Conservation (phyloP, 352 stramenopile species). For the Stramenopiles sp. region DNA sequence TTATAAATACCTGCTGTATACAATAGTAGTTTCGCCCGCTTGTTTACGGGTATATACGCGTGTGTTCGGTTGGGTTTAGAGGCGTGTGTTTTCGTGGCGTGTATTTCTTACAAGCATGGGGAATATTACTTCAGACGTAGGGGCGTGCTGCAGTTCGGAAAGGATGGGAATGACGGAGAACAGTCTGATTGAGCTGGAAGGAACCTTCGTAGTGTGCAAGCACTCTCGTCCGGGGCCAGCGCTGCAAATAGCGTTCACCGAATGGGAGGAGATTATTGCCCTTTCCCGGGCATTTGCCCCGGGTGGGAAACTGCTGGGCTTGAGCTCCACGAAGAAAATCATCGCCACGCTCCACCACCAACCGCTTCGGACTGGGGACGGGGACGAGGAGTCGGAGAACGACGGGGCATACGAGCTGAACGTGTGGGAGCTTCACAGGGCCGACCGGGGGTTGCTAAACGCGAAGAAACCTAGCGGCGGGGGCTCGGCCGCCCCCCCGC, state of each 20-base stretch:
- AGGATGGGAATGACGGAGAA: no score
- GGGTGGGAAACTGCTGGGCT: neutral
- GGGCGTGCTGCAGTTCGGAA: no score
- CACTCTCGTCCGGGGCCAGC: neutral
- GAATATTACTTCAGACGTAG: no score
- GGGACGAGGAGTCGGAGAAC: neutral
- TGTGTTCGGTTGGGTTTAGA: no score
- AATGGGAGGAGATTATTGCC: conserved; percentile 10
- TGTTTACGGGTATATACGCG: no score
- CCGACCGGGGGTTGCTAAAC: neutral
- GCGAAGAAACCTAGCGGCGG: neutral
- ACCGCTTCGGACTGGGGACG: neutral
- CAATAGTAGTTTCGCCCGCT: no score
- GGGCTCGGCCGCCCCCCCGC: neutral
- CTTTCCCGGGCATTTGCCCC: neutral
- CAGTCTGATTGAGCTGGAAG: neutral
- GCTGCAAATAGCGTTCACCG: neutral
- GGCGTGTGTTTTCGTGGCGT: no score
- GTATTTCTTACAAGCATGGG: no score
- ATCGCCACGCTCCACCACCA: neutral
- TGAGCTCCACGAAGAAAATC: conserved; percentile 6
- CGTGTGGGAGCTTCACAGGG: conserved; percentile 7
- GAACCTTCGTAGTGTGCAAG: neutral
- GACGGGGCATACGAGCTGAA: neutral
- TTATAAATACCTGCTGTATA: no score